Evolutionary conservation across 768 basidiomycete species (phyloP).

Genomic region (Mycena rosella): DNA sequence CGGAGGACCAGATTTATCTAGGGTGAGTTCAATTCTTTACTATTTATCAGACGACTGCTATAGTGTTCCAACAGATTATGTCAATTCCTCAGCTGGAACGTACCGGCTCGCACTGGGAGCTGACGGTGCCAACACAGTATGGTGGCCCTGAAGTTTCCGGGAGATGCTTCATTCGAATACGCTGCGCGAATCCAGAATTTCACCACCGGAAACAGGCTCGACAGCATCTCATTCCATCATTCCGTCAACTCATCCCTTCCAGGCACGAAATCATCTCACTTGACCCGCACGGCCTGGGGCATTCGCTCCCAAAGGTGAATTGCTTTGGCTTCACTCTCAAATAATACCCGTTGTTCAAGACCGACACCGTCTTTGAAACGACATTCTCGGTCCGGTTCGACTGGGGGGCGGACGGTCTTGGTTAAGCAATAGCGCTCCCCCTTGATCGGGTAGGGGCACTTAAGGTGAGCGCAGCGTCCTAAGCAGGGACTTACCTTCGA

Average conservation of each 20-base stretch:
- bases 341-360: slow-evolving; percentile 34
- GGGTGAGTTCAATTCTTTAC: slow-evolving; percentile 14
- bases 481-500: slow-evolving; percentile 32
- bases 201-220: slow-evolving; percentile 29
- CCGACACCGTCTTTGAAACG: slow-evolving; percentile 35
- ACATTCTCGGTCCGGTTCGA: slow-evolving; percentile 36
- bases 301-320: slow-evolving; percentile 27
- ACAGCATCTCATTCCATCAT: too few relatives aligned
- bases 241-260: too few relatives aligned
- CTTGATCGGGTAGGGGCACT: too few relatives aligned
- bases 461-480: too few relatives aligned
- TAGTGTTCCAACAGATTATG: slow-evolving; percentile 36
- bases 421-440: slow-evolving; percentile 38
- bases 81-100: slow-evolving; percentile 29
- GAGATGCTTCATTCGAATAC: slow-evolving; percentile 18
- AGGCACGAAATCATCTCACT: slow-evolving; percentile 39
- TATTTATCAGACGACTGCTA: background rate
- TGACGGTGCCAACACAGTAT: background rate
- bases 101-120: slow-evolving; percentile 19
- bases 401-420: slow-evolving; percentile 25
- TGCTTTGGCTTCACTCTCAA: slow-evolving; percentile 27
- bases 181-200: slow-evolving; percentile 20
- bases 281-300: slow-evolving; percentile 35
- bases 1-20: too few relatives aligned
- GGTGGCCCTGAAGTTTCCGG: slow-evolving; percentile 33